Percentiles rank a stretch among this genome's conserved stretches.
Evolutionary conservation across 768 basidiomycete genomes (phyloP).

Genomic region (Suillus weaverae): DNA sequence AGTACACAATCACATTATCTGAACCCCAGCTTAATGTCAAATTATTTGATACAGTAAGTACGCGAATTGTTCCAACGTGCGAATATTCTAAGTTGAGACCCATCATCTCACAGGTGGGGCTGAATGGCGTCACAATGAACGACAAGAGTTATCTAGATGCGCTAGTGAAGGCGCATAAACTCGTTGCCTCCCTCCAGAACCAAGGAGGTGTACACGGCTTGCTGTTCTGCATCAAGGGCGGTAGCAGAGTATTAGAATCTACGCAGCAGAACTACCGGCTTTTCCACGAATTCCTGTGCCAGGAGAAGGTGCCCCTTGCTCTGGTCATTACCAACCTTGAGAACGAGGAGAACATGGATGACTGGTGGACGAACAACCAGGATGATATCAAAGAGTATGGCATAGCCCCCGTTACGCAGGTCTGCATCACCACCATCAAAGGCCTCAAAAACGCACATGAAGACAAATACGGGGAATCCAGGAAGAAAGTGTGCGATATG

Average conservation of each 20-base stretch:
- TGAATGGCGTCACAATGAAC: slow-evolving; percentile 28
- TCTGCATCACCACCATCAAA: slow-evolving; percentile 29
- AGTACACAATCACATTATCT: background rate
- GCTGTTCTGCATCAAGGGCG: slow-evolving; percentile 33
- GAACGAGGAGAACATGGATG: slow-evolving; percentile 35
- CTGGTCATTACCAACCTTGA: slow-evolving; percentile 37
- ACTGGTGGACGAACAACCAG: slow-evolving; percentile 35
- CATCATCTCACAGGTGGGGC: slow-evolving; percentile 13
- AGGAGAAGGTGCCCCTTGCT: slow-evolving; percentile 32
- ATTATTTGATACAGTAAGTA: background rate
- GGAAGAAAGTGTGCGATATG: slow-evolving; percentile 24
- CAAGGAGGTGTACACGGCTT: slow-evolving; percentile 41
- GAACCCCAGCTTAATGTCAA: background rate
- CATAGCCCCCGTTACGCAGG: slow-evolving; percentile 29
- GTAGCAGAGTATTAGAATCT: slow-evolving; percentile 26
- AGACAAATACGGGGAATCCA: slow-evolving; percentile 20
- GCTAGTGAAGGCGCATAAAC: slow-evolving; percentile 29
- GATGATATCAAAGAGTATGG: slow-evolving; percentile 18
- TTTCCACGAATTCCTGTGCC: slow-evolving; percentile 35
- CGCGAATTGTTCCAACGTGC: background rate
- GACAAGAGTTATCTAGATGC: slow-evolving; percentile 24
- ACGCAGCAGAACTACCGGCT: slow-evolving; percentile 32
- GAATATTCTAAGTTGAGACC: background rate
- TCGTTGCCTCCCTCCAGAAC: slow-evolving; percentile 34
- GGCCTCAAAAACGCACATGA: background rate